Evolutionary conservation across 257 asterid species (phyloP).

Genomic region (Ophiorrhiza pumila): DNA sequence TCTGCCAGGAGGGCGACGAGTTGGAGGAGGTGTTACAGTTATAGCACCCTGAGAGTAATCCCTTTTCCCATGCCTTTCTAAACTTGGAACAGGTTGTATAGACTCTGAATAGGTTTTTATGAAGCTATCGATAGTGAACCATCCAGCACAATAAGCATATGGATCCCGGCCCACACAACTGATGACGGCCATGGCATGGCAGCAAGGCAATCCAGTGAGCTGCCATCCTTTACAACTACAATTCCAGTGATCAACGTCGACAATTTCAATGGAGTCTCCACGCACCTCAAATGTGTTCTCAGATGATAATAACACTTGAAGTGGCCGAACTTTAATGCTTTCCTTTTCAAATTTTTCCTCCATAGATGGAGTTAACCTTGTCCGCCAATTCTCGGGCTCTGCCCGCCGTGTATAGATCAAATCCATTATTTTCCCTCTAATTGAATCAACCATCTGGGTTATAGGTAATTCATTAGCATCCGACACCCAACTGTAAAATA

Average conservation of each 20-base stretch:
- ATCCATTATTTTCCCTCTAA: constrained; percentile 67
- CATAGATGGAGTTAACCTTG: constrained; percentile 74
- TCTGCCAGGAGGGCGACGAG: constrained; percentile 93
- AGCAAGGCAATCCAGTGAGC: constrained; percentile 81
- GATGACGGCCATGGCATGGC: constrained; percentile 74
- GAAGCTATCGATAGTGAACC: constrained; percentile 61
- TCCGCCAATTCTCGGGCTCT: constrained; percentile 63
- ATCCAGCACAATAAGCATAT: constrained; percentile 68
- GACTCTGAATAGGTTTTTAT: constrained; percentile 70
- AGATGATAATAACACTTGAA: constrained; percentile 37
- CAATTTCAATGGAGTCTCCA: constrained; percentile 65
- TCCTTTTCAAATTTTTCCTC: constrained; percentile 78
- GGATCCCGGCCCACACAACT: constrained; percentile 47
- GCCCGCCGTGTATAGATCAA: constrained; percentile 51
- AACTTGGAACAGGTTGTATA: constrained; percentile 51
- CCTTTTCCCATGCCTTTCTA: constrained; percentile 44
- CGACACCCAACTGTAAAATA: constrained; percentile 78
- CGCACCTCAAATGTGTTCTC: constrained; percentile 68
- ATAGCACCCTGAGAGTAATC: constrained; percentile 42
- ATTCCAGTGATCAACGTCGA: constrained; percentile 56
- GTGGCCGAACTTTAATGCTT: constrained; percentile 44
- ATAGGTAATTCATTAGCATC: constrained; percentile 93
- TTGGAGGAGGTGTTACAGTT: constrained; percentile 81
- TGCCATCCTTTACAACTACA: constrained; percentile 84
- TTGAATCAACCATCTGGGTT: constrained; percentile 86